phyloP scores from a whole-genome alignment of 192 early-diverging fungal species.

The Gonapodya sp. region DNA sequence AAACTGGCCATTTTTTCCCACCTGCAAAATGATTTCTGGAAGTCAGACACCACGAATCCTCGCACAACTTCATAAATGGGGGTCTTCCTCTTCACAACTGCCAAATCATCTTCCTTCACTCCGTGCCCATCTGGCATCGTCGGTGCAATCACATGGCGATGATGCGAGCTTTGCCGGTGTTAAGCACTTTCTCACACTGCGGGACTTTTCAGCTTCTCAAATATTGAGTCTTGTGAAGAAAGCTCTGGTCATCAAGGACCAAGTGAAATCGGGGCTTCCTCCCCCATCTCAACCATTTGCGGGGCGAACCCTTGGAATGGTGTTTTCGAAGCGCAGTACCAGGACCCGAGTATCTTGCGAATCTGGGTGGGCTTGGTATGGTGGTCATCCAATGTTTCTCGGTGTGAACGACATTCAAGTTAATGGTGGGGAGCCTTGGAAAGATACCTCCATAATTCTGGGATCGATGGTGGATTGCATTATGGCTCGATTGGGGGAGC shows the following conservation, averaged over 20 bases:
- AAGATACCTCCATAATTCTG: conserved; percentile 85
- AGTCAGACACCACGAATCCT: neutral
- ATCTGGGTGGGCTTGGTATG: conserved; percentile 78
- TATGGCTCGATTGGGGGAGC: conserved; percentile 84
- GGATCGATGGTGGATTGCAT: conserved; percentile 92
- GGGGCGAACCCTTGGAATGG: conserved; percentile 81
- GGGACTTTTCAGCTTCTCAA: conserved; percentile 67
- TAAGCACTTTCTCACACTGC: conserved; percentile 65
- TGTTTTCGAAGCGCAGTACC: conserved; percentile 94
- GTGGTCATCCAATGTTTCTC: conserved; percentile 93
- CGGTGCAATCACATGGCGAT: neutral
- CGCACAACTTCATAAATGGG: neutral
- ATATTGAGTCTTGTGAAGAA: conserved; percentile 67
- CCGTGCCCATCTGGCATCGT: neutral
- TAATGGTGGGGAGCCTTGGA: conserved; percentile 86
- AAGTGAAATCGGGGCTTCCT: conserved; percentile 48
- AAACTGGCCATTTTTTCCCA: neutral
- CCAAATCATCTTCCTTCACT: too few species aligned
- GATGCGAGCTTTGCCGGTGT: neutral
- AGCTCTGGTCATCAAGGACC: conserved; percentile 70
- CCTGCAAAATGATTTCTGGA: neutral
- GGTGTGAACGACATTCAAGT: conserved; percentile 93
- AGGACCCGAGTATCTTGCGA: conserved; percentile 94
- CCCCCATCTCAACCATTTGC: conserved; percentile 42
- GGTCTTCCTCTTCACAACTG: too few species aligned